Percentiles rank a stretch among this genome's conserved stretches.
These are phyloP conservation scores for Tolypocladium capitatum DNA, from an alignment of 2,329 filamentous ascomycete species.

Conservation along the genomic window DNA sequence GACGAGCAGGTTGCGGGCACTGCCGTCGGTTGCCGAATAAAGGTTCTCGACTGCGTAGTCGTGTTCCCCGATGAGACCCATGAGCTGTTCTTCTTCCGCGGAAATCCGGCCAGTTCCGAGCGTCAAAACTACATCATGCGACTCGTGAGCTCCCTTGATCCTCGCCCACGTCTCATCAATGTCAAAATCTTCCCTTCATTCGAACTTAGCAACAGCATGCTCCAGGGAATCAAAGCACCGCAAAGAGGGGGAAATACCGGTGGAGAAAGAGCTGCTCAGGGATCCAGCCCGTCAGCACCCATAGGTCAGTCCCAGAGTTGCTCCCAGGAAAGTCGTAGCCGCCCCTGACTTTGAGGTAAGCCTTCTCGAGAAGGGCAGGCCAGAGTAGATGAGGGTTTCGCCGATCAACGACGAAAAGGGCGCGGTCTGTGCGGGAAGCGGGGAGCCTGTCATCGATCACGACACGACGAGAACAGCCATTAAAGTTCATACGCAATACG, in stretches of 20 bases:
- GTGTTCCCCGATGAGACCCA: slow-evolving; percentile 80
- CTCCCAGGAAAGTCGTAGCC: slow-evolving; percentile 97
- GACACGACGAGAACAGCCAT: slow-evolving; percentile 80
- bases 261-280: slow-evolving; percentile 91
- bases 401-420: slow-evolving; percentile 78
- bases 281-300: slow-evolving; percentile 89
- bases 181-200: slow-evolving; percentile 58
- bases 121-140: slow-evolving; percentile 74
- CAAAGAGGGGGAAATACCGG: slow-evolving; percentile 27
- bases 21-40: slow-evolving; percentile 39
- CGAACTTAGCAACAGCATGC: neutral
- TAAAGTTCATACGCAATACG: slow-evolving; percentile 85
- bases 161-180: slow-evolving; percentile 65
- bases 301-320: slow-evolving; percentile 90
- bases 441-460: slow-evolving; percentile 83
- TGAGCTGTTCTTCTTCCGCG: slow-evolving; percentile 58
- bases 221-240: neutral
- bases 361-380: slow-evolving; percentile 90
- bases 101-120: slow-evolving; percentile 80
- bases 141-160: slow-evolving; percentile 59
- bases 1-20: slow-evolving; percentile 55
- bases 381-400: slow-evolving; percentile 72
- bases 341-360: slow-evolving; percentile 86
- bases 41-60: slow-evolving; percentile 87
- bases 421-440: slow-evolving; percentile 57